Base-by-base conservation (phyloP, 768 basidiomycete genomes). In the Mrakia gelida region DNA sequence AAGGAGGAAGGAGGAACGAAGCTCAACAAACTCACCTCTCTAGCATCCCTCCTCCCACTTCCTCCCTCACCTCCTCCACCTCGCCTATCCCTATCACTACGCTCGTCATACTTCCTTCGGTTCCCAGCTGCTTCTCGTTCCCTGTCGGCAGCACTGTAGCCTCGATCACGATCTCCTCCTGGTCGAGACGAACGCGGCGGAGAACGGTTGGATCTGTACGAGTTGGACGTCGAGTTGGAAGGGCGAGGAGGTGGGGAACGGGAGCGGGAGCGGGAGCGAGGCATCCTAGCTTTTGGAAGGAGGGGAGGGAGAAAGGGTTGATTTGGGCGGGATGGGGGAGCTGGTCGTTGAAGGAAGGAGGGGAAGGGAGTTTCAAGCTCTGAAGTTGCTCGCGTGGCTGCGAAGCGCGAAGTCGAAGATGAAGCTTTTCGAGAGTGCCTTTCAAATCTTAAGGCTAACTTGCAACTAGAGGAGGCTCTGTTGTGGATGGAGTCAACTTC, bases 121-220 rank as follows among this genome's bases (percentile, higher is more conserved):
- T 80, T 81, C 45, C 79, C 75, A 21, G 79, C 79, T 74, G 81
- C 41, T 63, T 80, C 78, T 70, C 81, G 21, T 75, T 79, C 81
- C 41, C 83, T 81, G 74, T 82, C 84, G 23, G 67, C 67, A 38
- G 38, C 38, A 23, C 41, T 4, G 67, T 70, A 70, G 67, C 38
- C 18, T 43, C 67, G 67, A 38, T 68, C 65, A 56, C 54, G 21
- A n/a, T 28, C 59, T 59, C 59, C 26, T 26, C 59, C 59, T 45
- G 45, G 45, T 45, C 45, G 45, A 45, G 45, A 45, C 45, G 45
- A 45, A 15, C 59, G 59, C 8, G 73, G 73, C 0, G 73, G 73
- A 2, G 73, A 59, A 1, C 54, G 59, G 15, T 59, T 38, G 26
- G 54, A 54, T 21, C 38, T n/a, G 65, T 34, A 67, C 30, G 65